Base-by-base conservation (phyloP, 78 protist genomes). In the Ministeria vibrans region DNA sequence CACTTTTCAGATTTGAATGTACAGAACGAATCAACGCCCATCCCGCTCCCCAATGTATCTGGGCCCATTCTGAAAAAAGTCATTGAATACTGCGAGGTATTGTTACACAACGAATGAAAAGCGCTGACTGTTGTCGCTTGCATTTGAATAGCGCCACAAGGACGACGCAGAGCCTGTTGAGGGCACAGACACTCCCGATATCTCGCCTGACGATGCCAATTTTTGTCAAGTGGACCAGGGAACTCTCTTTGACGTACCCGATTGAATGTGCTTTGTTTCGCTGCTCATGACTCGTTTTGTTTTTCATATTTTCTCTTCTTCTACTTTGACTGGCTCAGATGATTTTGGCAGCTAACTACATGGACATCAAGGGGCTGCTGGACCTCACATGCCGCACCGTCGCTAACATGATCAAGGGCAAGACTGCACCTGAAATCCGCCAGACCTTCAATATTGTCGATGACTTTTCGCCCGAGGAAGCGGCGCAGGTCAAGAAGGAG, bases 391-490 rank as follows among this genome's bases (percentile, higher is more conserved):
- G 96, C 94, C 79, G 96, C 51, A 80, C 79, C 20, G 94, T 96
- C 44, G 97, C 99, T 55, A 88, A 91, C 64, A 91, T 94, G 96
- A 90, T 96, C 83, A 93, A 94, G 81, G 86, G 91, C 82, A 94
- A 94, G 91, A 86, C 92, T 7, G 92, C 96, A 51, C 97, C 94
- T 69, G 95, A 96, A 72, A 96, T 96, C 61, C 87, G 99, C 44
- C 79, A 92, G 83, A 72, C 77, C 43, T 96, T 96, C 94, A 92
- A 89, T 84, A 93, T 93, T 43, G 36, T 70, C 55, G 91, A 92
- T 81, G 97, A 96, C 69, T 96, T 96, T 45, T 92, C 97, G 22
- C 96, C 95, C 74, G 97, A 96, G 81, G 99, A 96, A 62, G 99
- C 94, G 80, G 99, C 86, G 68, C 90, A 88, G 82, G 86, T 94